phyloP scores from a whole-genome alignment of 305 asterid genomes.

The Ruellia speciosa region DNA sequence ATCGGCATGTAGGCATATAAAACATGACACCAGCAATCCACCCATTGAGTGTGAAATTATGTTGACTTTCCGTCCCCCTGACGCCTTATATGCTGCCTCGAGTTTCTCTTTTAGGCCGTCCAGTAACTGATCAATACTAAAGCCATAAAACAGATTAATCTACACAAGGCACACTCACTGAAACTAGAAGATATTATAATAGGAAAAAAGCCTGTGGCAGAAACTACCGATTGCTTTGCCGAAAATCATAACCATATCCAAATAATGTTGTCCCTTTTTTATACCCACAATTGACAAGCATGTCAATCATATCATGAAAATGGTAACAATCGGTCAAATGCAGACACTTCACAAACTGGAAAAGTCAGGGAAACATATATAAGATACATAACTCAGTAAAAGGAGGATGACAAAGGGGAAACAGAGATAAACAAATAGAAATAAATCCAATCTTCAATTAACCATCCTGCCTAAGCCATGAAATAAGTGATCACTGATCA shows the following conservation, averaged over 20 bases:
- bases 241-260: conserved; percentile 91
- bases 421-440: not conserved
- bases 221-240: conserved; percentile 86
- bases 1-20: conserved; percentile 57
- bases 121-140: conserved; percentile 63
- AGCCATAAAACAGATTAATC: conserved; percentile 18
- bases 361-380: conserved; percentile 12
- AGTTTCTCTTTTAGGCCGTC: conserved; percentile 61
- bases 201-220: not conserved
- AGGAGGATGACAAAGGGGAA: not conserved
- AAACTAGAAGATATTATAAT: not conserved
- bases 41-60: conserved; percentile 96
- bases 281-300: conserved; percentile 96
- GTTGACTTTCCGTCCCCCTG: conserved; percentile 88
- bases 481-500: too few species aligned
- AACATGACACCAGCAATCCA: conserved; percentile 79
- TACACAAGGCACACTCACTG: not conserved
- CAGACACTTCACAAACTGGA: conserved; percentile 57
- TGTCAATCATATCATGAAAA: conserved; percentile 88
- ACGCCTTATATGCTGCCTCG: conserved; percentile 72
- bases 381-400: not conserved
- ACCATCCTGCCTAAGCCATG: too few species aligned
- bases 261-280: conserved; percentile 82
- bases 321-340: conserved; percentile 63
- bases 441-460: not conserved